Conservation (phyloP, 176 grass and related monocot genomes). For the Elymus sibiricus region DNA sequence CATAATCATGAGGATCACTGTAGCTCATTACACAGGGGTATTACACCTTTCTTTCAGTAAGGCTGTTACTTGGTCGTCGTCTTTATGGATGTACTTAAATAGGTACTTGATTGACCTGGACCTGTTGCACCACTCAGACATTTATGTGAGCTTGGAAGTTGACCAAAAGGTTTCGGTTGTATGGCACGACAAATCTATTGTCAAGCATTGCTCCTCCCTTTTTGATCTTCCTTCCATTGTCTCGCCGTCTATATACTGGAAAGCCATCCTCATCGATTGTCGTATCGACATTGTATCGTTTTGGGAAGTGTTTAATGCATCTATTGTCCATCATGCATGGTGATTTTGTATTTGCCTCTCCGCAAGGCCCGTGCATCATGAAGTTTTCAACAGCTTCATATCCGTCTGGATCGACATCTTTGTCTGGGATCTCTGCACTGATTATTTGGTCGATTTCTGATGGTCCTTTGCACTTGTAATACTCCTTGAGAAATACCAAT, state of each 20-base stretch:
- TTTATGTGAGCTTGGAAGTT: conserved; percentile 27
- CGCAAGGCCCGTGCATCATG: conserved; percentile 16
- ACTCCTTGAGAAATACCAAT: not conserved
- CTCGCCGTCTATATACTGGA: too few relatives aligned
- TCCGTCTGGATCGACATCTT: not conserved
- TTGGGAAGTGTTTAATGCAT: conserved; percentile 3
- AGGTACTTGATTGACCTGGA: conserved; percentile 31
- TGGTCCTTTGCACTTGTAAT: not conserved
- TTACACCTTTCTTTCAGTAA: not conserved
- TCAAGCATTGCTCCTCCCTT: not conserved
- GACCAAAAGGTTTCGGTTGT: not conserved
- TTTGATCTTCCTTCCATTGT: not conserved
- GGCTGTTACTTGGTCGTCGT: not conserved
- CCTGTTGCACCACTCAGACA: conserved; percentile 8
- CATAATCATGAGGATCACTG: too few relatives aligned
- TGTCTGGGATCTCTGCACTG: not conserved
- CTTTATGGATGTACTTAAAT: conserved; percentile 30
- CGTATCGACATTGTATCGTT: not conserved
- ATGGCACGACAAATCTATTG: not conserved
- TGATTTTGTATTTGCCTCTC: not conserved
- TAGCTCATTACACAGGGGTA: too few relatives aligned
- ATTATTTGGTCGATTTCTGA: not conserved
- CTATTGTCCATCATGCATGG: not conserved
- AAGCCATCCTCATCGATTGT: not conserved
- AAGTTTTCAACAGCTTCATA: not conserved